These are phyloP conservation scores for Pseudopithomyces chartarum DNA, from an alignment of 2,329 filamentous ascomycete species.

Conservation along the genomic window DNA sequence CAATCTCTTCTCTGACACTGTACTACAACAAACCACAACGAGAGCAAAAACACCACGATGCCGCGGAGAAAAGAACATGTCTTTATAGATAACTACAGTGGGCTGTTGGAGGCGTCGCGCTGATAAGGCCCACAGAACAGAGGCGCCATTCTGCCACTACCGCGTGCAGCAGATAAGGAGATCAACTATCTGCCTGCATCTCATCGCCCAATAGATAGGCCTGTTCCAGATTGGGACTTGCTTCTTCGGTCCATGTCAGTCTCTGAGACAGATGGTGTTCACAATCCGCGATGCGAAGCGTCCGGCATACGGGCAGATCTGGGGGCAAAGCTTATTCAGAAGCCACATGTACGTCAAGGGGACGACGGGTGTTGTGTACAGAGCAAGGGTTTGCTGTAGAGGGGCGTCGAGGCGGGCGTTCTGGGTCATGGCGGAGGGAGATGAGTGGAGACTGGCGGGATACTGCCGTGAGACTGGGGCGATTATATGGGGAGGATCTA, in stretches of 20 bases:
- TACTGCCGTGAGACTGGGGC: slow-evolving; percentile 6
- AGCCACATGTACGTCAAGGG: slow-evolving; percentile 10
- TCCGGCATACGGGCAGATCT: neutral
- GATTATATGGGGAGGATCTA: slow-evolving; percentile 10
- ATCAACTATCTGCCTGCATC: slow-evolving; percentile 5
- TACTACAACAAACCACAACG: neutral
- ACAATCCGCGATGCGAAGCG: neutral
- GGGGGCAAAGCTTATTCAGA: neutral
- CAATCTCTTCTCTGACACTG: neutral
- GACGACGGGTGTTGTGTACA: slow-evolving; percentile 1
- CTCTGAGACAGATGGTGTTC: slow-evolving; percentile 8
- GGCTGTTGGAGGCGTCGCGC: slow-evolving; percentile 4
- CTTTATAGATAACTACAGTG: slow-evolving; percentile 9
- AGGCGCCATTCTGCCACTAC: slow-evolving; percentile 9
- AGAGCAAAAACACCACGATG: neutral
- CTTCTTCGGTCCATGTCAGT: neutral
- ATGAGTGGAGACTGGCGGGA: neutral
- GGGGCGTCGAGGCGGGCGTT: neutral
- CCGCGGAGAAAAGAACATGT: slow-evolving; percentile 22
- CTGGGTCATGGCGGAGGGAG: slow-evolving; percentile 1
- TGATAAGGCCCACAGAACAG: slow-evolving; percentile 23
- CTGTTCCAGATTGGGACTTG: neutral
- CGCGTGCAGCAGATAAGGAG: slow-evolving; percentile 20
- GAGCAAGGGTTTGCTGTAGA: neutral
- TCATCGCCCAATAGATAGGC: slow-evolving; percentile 10